Evolutionary conservation across 306 rosid species (phyloP).

Genomic region (Notholithocarpus densiflorus): DNA sequence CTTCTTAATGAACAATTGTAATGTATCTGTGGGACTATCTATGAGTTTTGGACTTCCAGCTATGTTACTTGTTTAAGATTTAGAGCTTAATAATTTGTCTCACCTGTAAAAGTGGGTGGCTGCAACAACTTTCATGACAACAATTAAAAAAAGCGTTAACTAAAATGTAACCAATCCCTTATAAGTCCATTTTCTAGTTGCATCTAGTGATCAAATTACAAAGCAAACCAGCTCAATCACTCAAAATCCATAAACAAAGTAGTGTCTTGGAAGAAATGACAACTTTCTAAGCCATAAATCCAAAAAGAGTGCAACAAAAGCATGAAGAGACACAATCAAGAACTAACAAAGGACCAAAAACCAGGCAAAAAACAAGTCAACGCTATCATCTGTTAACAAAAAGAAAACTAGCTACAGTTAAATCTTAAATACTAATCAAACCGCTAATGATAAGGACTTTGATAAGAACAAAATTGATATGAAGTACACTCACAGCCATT

Average conservation of each 20-base stretch:
- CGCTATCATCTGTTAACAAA: background rate
- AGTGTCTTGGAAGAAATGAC: background rate
- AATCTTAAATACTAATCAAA: background rate
- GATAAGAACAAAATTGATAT: background rate
- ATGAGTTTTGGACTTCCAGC: background rate
- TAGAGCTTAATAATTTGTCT: too few relatives aligned
- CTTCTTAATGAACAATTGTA: too few relatives aligned
- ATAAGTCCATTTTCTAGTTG: background rate
- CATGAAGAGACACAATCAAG: background rate
- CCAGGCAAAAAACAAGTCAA: background rate
- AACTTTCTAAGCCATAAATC: background rate
- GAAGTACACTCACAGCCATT: conserved; percentile 27
- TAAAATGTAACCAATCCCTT: too few relatives aligned
- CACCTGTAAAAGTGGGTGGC: too few relatives aligned
- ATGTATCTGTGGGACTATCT: too few relatives aligned
- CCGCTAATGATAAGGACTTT: background rate
- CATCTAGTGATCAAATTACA: background rate
- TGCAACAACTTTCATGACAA: too few relatives aligned
- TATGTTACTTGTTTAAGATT: too few relatives aligned
- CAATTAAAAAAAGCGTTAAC: too few relatives aligned
- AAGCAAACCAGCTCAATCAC: background rate
- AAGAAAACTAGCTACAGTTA: background rate
- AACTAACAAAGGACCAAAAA: background rate
- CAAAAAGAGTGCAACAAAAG: background rate
- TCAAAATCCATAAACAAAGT: background rate